phyloP scores from a whole-genome alignment of 805 yeast genomes.

The Scheffersomyces lignosus region DNA sequence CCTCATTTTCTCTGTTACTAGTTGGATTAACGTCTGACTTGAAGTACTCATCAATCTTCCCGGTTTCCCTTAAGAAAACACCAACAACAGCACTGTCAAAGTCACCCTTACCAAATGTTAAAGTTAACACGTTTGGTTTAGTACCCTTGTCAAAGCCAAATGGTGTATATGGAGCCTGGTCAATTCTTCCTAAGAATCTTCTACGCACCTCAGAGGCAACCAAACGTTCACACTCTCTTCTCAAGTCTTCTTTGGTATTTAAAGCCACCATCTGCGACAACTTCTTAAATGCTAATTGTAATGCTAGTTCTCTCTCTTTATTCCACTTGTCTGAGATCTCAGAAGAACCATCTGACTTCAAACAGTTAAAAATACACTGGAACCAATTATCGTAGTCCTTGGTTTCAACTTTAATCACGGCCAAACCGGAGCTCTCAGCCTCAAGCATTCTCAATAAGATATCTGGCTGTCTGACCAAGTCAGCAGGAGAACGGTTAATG shows the following conservation, averaged over 20 bases:
- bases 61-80: constrained; percentile 73
- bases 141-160: constrained; percentile 76
- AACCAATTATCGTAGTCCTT: constrained; percentile 45
- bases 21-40: constrained; percentile 76
- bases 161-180: constrained; percentile 94
- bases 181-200: constrained; percentile 66
- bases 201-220: constrained; percentile 71
- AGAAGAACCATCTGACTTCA: constrained; percentile 77
- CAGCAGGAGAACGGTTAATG: constrained; percentile 72
- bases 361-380: constrained; percentile 45
- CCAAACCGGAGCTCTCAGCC: constrained; percentile 80
- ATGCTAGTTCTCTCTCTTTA: constrained; percentile 62
- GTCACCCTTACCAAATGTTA: constrained; percentile 86
- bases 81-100: constrained; percentile 85
- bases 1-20: constrained; percentile 43
- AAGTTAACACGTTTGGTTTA: constrained; percentile 76
- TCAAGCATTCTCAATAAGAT: constrained; percentile 84
- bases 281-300: constrained; percentile 66
- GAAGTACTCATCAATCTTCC: constrained; percentile 71
- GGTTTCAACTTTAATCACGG: constrained; percentile 60
- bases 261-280: constrained; percentile 66
- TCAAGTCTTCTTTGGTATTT: constrained; percentile 79
- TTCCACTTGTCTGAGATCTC: constrained; percentile 82
- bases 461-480: constrained; percentile 75
- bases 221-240: constrained; percentile 70